A percentile compares a stretch with the other conserved stretches of the same genome.
Conservation (phyloP, 2,329 filamentous ascomycete genomes). For the Talaromyces rugulosus region DNA sequence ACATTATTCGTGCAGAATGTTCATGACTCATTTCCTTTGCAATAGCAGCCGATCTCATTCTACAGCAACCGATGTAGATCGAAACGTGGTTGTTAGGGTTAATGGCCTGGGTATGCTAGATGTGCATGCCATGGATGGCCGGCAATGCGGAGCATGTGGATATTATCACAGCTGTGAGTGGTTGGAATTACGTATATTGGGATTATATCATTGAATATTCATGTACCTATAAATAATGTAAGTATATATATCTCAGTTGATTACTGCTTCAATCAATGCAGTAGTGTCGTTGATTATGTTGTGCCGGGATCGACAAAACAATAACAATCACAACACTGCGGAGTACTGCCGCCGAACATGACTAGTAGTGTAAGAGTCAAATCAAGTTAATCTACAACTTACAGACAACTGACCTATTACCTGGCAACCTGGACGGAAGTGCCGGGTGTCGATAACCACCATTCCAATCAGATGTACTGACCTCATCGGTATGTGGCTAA, state of each 20-base stretch:
- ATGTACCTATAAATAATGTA: background rate
- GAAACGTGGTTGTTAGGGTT: background rate
- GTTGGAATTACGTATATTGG: background rate
- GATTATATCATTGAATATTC: background rate
- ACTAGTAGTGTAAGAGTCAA: too few species aligned
- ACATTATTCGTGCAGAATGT: background rate
- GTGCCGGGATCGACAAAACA: too few species aligned
- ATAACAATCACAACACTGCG: too few species aligned
- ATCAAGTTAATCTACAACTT: background rate
- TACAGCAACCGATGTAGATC: background rate
- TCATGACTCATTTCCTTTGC: background rate
- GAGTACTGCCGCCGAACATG: too few species aligned
- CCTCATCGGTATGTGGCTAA: background rate
- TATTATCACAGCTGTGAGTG: background rate
- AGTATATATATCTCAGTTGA: background rate
- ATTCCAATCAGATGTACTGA: background rate
- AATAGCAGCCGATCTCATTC: background rate
- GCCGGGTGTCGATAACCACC: background rate
- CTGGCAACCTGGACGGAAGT: background rate
- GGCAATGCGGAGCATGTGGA: background rate
- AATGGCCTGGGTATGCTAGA: too few species aligned
- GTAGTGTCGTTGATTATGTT: too few species aligned
- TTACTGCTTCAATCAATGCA: too few species aligned
- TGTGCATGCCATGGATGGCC: background rate
- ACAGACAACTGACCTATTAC: background rate